Base-by-base conservation (phyloP, 2,329 filamentous ascomycete genomes). In the Torrubiellomyces zombiae region DNA sequence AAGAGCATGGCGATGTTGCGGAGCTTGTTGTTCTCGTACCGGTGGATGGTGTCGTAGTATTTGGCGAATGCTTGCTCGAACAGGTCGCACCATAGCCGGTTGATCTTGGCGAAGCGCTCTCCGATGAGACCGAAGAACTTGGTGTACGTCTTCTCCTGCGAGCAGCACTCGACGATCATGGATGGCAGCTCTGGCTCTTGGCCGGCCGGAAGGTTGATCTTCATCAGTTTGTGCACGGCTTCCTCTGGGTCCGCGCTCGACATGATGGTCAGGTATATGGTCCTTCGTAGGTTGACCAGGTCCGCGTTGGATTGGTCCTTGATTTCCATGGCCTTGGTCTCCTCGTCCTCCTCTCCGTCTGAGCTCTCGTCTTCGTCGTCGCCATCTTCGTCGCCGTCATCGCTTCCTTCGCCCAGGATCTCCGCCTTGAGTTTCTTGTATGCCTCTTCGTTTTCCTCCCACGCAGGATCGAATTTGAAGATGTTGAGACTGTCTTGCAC, bases 251-350 rank as follows among this genome's bases (percentile, higher is more conserved):
- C 82, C 37, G 89, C 81, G 41, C 80, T 89, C 19, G 81, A 92
- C 80, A 92, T 92, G 48, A 98, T 92, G 8, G 86, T 98, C 33
- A 98, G 63, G 50, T 98, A 98, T 39, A 95, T 98, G 6, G 81
- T 93, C 42, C 83, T 71, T 31, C 89, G 77, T 25, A 98, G 60
- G 44, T 91, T 92, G 46, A 95, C 82, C 9, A 98, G 65, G 48
- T 98, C 85, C 1, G 85, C 85, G 43, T 98, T 98, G 34, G 78
- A 91, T 55, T 93, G 83, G 43, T 98, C 89, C 53, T 95, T 93
- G 58, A 98, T 92, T 48, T 98, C 89, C 50, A 95, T 64, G 12
- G 77, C 77, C 44, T 77, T 77, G 34, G 81, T 73, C 45, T 89
- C 75, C 33, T 76, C 64, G 20, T 79, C 74, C 29, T 85, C 77